Evolutionary conservation across 257 asterid species (phyloP).

Genomic region (Jacaranda copaia): DNA sequence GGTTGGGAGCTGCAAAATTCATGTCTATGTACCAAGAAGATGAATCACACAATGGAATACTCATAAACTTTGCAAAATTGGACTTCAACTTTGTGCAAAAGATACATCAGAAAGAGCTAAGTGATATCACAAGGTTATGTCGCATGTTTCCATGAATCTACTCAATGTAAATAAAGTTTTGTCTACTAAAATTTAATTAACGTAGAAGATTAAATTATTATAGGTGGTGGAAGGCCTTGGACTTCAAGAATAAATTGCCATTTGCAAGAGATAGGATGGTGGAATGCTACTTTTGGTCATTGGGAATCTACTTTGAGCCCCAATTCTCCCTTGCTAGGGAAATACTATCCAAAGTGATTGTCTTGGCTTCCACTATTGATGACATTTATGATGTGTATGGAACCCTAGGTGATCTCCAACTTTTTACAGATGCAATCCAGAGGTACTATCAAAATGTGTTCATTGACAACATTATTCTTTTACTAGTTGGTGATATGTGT

Average conservation of each 20-base stretch:
- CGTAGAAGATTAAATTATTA: too few species aligned
- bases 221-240: too few species aligned
- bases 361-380: neutral
- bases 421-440: neutral
- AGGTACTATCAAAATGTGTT: neutral
- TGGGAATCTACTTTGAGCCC: neutral
- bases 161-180: too few species aligned
- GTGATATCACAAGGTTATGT: too few species aligned
- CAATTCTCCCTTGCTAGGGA: neutral
- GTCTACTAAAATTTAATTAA: too few species aligned
- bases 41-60: conserved; percentile 3
- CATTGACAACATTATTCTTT: too few species aligned
- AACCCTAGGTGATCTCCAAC: neutral
- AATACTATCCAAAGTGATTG: neutral
- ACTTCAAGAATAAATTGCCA: neutral
- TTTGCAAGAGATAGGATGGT: neutral
- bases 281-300: neutral
- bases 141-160: too few species aligned
- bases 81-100: conserved; percentile 40
- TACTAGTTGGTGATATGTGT: too few species aligned
- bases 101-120: conserved; percentile 26
- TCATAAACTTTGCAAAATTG: conserved; percentile 38
- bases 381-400: neutral
- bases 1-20: conserved; percentile 36
- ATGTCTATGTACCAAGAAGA: conserved; percentile 39